Evolutionary conservation across 225 moss, liverwort and hornwort genomes (phyloP), one percentile per base, ranked within the genome.

Genomic region (Marchantia paleacea): DNA sequence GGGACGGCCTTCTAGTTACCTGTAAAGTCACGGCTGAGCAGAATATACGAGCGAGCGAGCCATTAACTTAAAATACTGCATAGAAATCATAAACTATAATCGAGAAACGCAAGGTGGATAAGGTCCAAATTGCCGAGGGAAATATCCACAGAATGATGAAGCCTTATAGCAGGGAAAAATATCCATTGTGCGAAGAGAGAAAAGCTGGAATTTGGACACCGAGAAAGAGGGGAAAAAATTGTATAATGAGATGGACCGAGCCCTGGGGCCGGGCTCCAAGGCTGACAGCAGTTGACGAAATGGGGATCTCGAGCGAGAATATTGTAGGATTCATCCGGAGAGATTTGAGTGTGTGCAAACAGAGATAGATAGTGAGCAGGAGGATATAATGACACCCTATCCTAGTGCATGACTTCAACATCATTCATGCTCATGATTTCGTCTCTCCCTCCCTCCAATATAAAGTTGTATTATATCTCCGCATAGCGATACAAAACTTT

Each of bases 361-460:
- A 63, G 63, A 63, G 63, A 63, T 63, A 63, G 63, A 63, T 20
- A 63, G 9, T 20, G 24, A 19, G 8, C 22, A 20, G 63, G n/a
- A 19, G 63, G 24, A 19, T 63, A 63, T 63, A 2, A 63, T 63
- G 63, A 24, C 63, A 19, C n/a, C 55, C 55, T 18, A 55, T 55
- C 13, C 13, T 18, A 24, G 63, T 63, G 10, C 22, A 1, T 3
- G 63, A 14, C 20, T 63, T 24, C 63, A 2, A n/a, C 24, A 24
- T 63, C 63, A 63, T 24, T 63, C 63, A 63, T 24, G 63, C 63
- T 63, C 63, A 63, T 63, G 63, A 63, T 63, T 63, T 20, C 63
- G 9, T 63, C 24, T 20, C n/a, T 63, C 63, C 8, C 22, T 20
- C 63, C 22, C 20, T n/a, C 9, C 9, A 63, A 63, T 63, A 8